phyloP scores from a whole-genome alignment of 176 grass and related monocot genomes.

The Puya raimondii region DNA sequence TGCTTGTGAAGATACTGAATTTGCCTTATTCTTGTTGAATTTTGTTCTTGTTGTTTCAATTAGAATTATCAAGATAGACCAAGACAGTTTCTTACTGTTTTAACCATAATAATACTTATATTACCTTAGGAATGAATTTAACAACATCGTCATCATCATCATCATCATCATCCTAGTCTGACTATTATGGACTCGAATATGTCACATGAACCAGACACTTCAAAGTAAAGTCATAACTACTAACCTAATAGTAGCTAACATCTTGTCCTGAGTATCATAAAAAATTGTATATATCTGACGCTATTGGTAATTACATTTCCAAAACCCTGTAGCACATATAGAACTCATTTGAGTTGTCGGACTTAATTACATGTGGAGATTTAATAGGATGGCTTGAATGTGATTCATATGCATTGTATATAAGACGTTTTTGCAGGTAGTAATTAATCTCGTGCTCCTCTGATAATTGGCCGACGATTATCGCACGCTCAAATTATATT shows the following conservation, averaged over 20 bases:
- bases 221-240: not conserved
- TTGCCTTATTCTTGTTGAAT: not conserved
- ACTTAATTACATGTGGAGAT: not conserved
- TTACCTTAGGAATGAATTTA: no score
- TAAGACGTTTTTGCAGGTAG: not conserved
- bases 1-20: not conserved
- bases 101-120: no score
- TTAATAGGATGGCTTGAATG: not conserved
- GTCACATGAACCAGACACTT: not conserved
- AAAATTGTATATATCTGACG: not conserved
- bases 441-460: not conserved
- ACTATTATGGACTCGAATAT: not conserved
- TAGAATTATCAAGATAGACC: no score
- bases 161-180: not conserved
- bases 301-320: not conserved
- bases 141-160: not conserved
- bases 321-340: not conserved
- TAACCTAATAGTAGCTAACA: conserved; percentile 2
- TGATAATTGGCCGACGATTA: not conserved
- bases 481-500: not conserved
- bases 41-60: no score
- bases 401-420: not conserved
- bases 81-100: no score
- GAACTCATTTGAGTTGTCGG: not conserved
- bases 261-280: not conserved